Conservation (phyloP, 2,329 filamentous ascomycete species). For the Fusarium oxysporum region DNA sequence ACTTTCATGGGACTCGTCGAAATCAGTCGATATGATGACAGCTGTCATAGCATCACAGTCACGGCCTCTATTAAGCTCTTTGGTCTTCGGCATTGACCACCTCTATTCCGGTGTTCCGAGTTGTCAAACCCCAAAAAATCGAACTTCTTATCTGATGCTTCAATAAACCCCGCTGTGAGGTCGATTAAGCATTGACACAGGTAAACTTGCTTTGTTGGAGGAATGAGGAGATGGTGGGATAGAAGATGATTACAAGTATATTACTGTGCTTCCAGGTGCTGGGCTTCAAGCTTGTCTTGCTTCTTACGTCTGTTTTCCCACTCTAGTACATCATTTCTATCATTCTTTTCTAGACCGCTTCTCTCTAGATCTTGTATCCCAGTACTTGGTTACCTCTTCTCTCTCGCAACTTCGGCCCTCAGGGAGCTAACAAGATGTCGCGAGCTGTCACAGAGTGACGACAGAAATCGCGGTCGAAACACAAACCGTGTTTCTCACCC, state of each 20-base stretch:
- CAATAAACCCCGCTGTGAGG: conserved; percentile 12
- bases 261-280: neutral
- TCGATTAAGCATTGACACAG: neutral
- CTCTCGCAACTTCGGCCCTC: neutral
- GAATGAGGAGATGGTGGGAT: conserved; percentile 27
- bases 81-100: neutral
- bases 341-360: conserved; percentile 17
- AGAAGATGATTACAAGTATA: neutral
- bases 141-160: conserved; percentile 30
- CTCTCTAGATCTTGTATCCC: neutral
- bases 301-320: neutral
- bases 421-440: conserved; percentile 3
- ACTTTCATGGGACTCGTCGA: neutral
- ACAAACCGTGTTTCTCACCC: conserved; percentile 33
- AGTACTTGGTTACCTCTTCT: conserved; percentile 2
- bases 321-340: neutral
- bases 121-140: conserved; percentile 6
- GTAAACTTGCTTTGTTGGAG: neutral
- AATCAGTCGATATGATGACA: neutral
- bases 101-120: conserved; percentile 9
- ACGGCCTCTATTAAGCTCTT: neutral
- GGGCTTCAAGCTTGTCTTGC: conserved; percentile 6
- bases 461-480: conserved; percentile 29
- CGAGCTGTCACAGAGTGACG: conserved; percentile 30
- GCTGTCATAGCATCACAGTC: neutral